These are phyloP conservation scores for Platanus orientalis DNA, from an alignment of 164 flowering plant species.

Conservation along the genomic window DNA sequence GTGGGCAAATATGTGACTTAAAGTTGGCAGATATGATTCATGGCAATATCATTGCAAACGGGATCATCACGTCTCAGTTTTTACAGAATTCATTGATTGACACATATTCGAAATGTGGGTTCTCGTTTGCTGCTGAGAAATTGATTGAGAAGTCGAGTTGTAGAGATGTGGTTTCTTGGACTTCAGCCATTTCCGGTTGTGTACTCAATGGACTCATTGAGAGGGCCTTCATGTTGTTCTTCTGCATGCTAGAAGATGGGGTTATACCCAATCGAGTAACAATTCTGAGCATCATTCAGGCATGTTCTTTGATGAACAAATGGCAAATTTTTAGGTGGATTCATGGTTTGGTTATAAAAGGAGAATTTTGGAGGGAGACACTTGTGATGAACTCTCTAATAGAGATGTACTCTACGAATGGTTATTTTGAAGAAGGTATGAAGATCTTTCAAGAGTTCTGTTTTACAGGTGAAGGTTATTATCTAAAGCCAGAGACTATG, in stretches of 20 bases:
- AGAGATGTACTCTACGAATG: conserved; percentile 24
- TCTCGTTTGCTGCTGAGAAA: conserved; percentile 6
- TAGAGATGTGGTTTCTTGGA: conserved; percentile 31
- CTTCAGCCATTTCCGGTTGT: conserved; percentile 21
- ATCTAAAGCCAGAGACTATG: conserved; percentile 25
- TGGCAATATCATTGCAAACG: conserved; percentile 8
- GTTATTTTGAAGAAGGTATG: conserved; percentile 15
- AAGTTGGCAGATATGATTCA: conserved; percentile 15
- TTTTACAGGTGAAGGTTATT: conserved; percentile 15
- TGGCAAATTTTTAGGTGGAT: conserved; percentile 13
- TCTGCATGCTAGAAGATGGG: conserved; percentile 20
- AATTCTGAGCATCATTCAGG: conserved; percentile 20
- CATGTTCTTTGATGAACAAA: conserved; percentile 20
- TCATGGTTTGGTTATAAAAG: conserved; percentile 29
- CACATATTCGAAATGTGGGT: conserved; percentile 19
- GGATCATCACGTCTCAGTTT: conserved; percentile 8
- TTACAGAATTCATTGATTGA: conserved; percentile 17
- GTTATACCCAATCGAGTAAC: conserved; percentile 13
- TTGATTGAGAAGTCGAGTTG: conserved; percentile 8
- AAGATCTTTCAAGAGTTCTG: conserved; percentile 14
- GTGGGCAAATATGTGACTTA: conserved; percentile 3
- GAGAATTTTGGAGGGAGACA: conserved; percentile 7
- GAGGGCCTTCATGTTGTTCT: conserved; percentile 16
- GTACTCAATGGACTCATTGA: conserved; percentile 6
- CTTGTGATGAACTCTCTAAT: conserved; percentile 23